These are phyloP conservation scores for Pseudonitzschia multiseries DNA, from an alignment of 108 stramenopile genomes.

Conservation along the genomic window DNA sequence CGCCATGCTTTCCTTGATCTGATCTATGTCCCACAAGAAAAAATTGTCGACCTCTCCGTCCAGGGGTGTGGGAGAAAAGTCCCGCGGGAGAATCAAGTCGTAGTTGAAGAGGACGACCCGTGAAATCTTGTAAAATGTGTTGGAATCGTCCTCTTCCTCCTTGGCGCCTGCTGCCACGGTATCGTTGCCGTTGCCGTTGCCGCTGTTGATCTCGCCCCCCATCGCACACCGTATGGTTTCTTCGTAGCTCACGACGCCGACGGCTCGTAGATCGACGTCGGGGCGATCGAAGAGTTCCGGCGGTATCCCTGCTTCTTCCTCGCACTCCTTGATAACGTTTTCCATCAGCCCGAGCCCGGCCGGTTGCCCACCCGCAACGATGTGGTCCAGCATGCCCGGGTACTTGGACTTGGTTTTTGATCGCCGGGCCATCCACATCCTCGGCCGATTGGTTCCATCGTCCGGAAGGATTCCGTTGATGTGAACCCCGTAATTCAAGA, in stretches of 20 bases:
- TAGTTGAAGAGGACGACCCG: constrained; percentile 79
- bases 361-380: constrained; percentile 90
- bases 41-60: constrained; percentile 93
- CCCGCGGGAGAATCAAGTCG: constrained; percentile 74
- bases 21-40: constrained; percentile 65
- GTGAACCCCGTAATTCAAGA: constrained; percentile 70
- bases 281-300: constrained; percentile 39
- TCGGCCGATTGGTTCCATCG: neutral
- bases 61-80: constrained; percentile 68
- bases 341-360: constrained; percentile 76
- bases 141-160: constrained; percentile 4
- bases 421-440: constrained; percentile 88
- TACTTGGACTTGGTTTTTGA: constrained; percentile 79
- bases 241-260: constrained; percentile 81
- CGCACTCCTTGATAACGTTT: constrained; percentile 88
- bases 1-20: constrained; percentile 59
- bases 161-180: too few relatives aligned
- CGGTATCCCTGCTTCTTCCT: constrained; percentile 87
- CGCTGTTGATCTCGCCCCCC: neutral
- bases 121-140: constrained; percentile 43
- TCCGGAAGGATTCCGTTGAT: constrained; percentile 70
- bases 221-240: constrained; percentile 11
- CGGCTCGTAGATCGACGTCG: constrained; percentile 38
- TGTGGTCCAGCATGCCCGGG: constrained; percentile 88
- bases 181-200: too few relatives aligned